Conservation (phyloP, 495 filamentous ascomycete species). For the Penicillium paxilli region DNA sequence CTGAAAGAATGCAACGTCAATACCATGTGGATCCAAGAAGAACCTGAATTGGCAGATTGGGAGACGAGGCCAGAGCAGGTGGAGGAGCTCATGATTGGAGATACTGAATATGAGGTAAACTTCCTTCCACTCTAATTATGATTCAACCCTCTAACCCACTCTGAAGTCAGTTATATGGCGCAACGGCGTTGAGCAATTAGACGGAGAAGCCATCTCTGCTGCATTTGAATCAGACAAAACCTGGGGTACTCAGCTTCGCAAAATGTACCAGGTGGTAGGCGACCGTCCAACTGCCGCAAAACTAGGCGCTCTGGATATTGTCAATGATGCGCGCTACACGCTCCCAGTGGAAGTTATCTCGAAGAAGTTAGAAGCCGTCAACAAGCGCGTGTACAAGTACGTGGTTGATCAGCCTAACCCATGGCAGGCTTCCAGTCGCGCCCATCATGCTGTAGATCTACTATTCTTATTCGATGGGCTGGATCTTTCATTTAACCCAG, state of each 20-base stretch:
- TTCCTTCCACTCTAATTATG: not conserved
- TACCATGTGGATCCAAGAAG: constrained; percentile 42
- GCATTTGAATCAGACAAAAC: constrained; percentile 30
- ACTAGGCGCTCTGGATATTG: constrained; percentile 36
- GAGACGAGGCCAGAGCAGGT: constrained; percentile 32
- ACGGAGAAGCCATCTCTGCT: constrained; percentile 28
- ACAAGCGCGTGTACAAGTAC: constrained; percentile 39
- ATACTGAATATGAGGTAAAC: constrained; percentile 40
- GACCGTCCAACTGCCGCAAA: constrained; percentile 41
- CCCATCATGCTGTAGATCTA: constrained; percentile 48
- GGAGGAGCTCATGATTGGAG: constrained; percentile 42
- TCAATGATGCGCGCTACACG: constrained; percentile 36
- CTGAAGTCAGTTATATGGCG: constrained; percentile 42
- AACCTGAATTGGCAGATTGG: constrained; percentile 32
- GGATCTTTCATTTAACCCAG: constrained; percentile 32
- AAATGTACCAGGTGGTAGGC: constrained; percentile 35
- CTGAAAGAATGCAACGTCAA: constrained; percentile 38
- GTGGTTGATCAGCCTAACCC: constrained; percentile 45
- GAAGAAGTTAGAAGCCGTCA: constrained; percentile 26
- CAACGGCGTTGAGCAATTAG: constrained; percentile 36
- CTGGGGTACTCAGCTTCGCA: constrained; percentile 35
- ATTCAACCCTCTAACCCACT: not conserved
- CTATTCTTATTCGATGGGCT: constrained; percentile 41
- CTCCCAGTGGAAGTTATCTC: constrained; percentile 37
- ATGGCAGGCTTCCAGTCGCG: constrained; percentile 41